Evolutionary conservation across 2,329 filamentous ascomycete species (phyloP), one percentile per base, ranked within the genome.

Genomic region (Metarhizium brunneum): DNA sequence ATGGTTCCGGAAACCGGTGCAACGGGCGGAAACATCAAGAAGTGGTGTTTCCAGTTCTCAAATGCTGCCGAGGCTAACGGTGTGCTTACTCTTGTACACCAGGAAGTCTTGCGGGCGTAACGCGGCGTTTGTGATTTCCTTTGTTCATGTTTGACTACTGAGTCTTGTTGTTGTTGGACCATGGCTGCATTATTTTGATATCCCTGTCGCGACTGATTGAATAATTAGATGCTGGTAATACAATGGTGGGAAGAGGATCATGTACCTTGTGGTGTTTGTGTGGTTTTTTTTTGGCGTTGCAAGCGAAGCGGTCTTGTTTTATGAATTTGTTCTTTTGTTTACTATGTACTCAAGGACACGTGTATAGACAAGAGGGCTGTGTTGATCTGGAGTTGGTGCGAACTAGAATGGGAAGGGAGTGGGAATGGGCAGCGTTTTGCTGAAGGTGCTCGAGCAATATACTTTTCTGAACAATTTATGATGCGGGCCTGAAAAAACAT

Each of bases 21-120:
- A 29, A 73, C 79, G 6, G 73, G 74, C 8, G 81, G 81, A 25
- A 78, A 74, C 58, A 79, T 84, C 55, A 81, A 77, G 63, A 84
- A 83, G 69, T 84, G 81, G 81, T 84, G 81, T 61, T 83, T 84
- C 69, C 81, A 84, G 68, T 83, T 79, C 59, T 72, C 72, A 49
- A 82, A 73, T 47, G 75, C 74, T 11, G 68, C 71, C 20, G 77
- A 82, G 68, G 80, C 81, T 18, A 70, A 69, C 59, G 82, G 79
- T 77, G 79, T 84, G 52, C 74, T 79, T 62, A 71, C 76, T 16
- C 71, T 83, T 54, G 75, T 84, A 30, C 79, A 82, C 50, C 78
- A 81, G 61, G 80, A 83, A 67, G 80, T 82, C 49, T 61, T 76
- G 58, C 72, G 69, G 42, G 64, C 64, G 29, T 74, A 56, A 63